These are phyloP conservation scores for Podila clonocystis DNA, from an alignment of 192 early-diverging fungal species.

Conservation along the genomic window DNA sequence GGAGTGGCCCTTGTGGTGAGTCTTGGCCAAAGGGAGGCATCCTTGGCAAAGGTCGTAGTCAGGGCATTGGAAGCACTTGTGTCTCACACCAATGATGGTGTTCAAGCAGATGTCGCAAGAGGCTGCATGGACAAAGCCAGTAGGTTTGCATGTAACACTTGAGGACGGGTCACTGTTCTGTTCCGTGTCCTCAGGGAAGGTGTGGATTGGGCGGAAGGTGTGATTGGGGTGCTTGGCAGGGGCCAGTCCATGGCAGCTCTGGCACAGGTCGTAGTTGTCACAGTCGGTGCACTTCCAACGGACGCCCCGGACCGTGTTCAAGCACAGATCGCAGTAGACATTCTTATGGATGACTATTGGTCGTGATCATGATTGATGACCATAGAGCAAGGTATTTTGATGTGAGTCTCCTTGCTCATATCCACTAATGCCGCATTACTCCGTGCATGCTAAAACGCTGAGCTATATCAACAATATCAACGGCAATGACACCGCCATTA, in stretches of 20 bases:
- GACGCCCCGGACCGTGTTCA: conserved; percentile 56
- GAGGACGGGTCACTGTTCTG: conserved; percentile 4
- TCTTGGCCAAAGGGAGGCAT: conserved; percentile 39
- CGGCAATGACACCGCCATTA: too few species aligned
- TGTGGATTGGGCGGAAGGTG: conserved; percentile 29
- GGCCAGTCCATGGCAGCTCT: conserved; percentile 42
- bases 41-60: conserved; percentile 67
- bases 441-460: too few species aligned
- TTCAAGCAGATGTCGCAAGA: conserved; percentile 70
- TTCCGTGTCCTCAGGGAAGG: neutral
- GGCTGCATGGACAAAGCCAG: conserved; percentile 9
- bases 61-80: conserved; percentile 67
- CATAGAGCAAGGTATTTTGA: too few species aligned
- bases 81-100: conserved; percentile 61
- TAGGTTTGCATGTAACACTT: neutral
- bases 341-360: conserved; percentile 33
- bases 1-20: conserved; percentile 53
- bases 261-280: conserved; percentile 64
- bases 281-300: conserved; percentile 72
- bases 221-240: conserved; percentile 26
- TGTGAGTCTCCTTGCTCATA: too few species aligned
- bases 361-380: neutral
- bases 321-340: conserved; percentile 68
- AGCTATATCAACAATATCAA: too few species aligned
- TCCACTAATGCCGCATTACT: too few species aligned